Evolutionary conservation across 2,329 filamentous ascomycete species (phyloP), one percentile per base, ranked within the genome.

Genomic region (Fusarium redolens): DNA sequence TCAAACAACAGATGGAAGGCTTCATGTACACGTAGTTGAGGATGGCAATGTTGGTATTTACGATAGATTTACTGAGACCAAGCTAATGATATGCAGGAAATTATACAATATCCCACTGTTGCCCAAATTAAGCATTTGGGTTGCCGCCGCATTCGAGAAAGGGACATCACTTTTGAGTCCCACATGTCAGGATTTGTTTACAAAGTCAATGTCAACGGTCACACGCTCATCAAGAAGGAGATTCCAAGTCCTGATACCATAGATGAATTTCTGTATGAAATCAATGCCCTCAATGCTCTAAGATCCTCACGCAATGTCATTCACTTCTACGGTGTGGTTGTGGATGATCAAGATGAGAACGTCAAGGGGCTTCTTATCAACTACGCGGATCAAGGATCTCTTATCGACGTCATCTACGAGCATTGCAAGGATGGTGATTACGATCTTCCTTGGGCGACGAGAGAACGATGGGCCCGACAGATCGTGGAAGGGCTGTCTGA

Each of bases 161-260:
- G 88, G 54, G 90, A 94, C 41, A 86, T 99, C 40, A 86, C 90
- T 45, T 98, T 99, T 77, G 93, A 97, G 74, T 93, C 94, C 2
- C 96, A 99, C 83, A 90, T 98, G 81, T 98, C 96, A 28, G 96
- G 96, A 3, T 99, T 98, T 79, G 96, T 98, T 22, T 99, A 98
- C 86, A 97, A 97, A 80, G 94, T 99, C 63, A 88, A 85, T 18
- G 89, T 95, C 40, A 85, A 89, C 65, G 91, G 89, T 14, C 84
- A 87, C 64, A 85, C 90, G 4, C 92, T 95, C 77, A 97, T 99
- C 83, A 98, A 98, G 82, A 99, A 99, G 81, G 96, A 99, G 79
- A 98, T 99, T 20, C 96, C 96, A 1, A 95, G 96, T 3, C 96
- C 95, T 4, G 96, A 98, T 77, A 96, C 94, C 0, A 92, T 98